Evolutionary conservation across 2,329 filamentous ascomycete genomes (phyloP), one percentile per base, ranked within the genome.

Genomic region (Mariannaea elegans): DNA sequence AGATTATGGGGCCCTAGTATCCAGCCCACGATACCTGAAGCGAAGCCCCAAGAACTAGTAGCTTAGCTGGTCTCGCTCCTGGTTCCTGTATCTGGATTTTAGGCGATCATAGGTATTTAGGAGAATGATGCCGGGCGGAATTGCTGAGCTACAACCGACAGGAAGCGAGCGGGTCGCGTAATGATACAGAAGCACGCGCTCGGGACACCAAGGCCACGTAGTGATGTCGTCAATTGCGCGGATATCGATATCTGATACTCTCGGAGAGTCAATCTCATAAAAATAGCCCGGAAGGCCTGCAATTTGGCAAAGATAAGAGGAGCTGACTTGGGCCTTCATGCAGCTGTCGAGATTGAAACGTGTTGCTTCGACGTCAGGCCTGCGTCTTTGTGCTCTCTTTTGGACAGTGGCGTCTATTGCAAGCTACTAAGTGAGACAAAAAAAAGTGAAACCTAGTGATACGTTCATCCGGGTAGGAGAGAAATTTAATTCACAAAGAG

Each of bases 321-420:
- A 38, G 38, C 10, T 45, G 36, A 27, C 21, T n/a, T 18, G 8
- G 6, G n/a, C 9, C 14, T 24, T 19, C 18, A 21, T 27, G 38
- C 45, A 45, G 50, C 41, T 23, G 19, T 38, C 21, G 31, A 16
- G 39, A 46, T n/a, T 64, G 64, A 66, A 61, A 66, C 64, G 64
- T 66, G 64, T 63, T 65, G 42, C 48, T 47, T 63, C 24, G 57
- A 58, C 31, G 38, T 24, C 29, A 48, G 34, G 48, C 36, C 42
- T 45, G 44, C 47, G 29, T 31, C 59, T 62, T 64, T 64, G 52
- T 54, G 31, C 24, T 58, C 50, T 47, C 23, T 27, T 65, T 69
- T 46, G 62, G 58, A 53, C 21, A 27, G 67, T 66, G 67, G 67
- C 62, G 65, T 64, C 48, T 54, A 65, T 67, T 58, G 66, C 42